Evolutionary conservation across 257 asterid genomes (phyloP).

Genomic region (Vinca minor): DNA sequence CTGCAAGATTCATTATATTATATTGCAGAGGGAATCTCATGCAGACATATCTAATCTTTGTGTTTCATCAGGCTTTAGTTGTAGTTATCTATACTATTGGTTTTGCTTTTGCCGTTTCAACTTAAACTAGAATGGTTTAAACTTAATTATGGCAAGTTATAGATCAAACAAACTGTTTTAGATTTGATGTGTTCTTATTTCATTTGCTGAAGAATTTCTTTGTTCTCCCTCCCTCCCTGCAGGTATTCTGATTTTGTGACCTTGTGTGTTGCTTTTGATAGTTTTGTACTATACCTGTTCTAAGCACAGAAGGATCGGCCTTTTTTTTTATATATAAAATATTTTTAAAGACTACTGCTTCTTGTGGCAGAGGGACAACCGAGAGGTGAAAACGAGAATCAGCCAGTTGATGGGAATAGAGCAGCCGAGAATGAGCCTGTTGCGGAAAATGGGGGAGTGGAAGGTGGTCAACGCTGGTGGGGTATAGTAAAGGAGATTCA

Average conservation of each 20-base stretch:
- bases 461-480: conserved; percentile 65
- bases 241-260: not conserved
- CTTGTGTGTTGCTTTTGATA: not conserved
- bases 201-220: too few species aligned
- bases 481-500: conserved; percentile 71
- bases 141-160: not conserved
- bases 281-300: not conserved
- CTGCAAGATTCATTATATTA: not conserved
- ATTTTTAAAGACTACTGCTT: not conserved
- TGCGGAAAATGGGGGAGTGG: conserved; percentile 41
- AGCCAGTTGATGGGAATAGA: conserved; percentile 35
- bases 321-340: too few species aligned
- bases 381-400: conserved; percentile 48
- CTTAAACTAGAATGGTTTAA: not conserved
- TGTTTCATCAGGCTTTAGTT: not conserved
- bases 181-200: too few species aligned
- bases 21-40: not conserved
- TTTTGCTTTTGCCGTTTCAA: not conserved
- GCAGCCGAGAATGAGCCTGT: conserved; percentile 42
- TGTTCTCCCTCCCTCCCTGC: too few species aligned
- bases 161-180: too few species aligned
- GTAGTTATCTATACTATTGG: not conserved
- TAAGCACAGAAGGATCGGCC: not conserved
- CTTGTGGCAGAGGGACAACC: conserved; percentile 42
- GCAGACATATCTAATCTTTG: not conserved